These are phyloP conservation scores for Breviolum minutum DNA, from an alignment of 73 alveolate species.

Conservation along the genomic window DNA sequence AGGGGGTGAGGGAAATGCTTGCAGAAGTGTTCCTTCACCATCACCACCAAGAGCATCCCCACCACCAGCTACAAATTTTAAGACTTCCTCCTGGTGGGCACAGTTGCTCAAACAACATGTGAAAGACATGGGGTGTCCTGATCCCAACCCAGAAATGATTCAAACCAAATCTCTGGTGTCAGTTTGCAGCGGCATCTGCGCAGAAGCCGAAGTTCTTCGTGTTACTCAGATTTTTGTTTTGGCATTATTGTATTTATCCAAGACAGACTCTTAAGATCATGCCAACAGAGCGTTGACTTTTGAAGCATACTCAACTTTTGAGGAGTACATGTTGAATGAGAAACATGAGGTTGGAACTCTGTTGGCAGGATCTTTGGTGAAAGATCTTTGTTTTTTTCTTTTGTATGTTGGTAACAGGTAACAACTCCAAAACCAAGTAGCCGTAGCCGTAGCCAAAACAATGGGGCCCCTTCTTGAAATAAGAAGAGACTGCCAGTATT, in stretches of 20 bases:
- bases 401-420: no score
- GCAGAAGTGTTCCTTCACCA: not conserved
- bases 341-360: not conserved
- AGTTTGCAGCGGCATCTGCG: slow-evolving; percentile 31
- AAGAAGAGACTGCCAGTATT: not conserved
- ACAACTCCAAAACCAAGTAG: no score
- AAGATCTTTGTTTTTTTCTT: no score
- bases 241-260: not conserved
- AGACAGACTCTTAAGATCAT: not conserved
- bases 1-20: not conserved
- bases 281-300: not conserved
- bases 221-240: not conserved
- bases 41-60: no score
- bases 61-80: not conserved
- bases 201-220: slow-evolving; percentile 12
- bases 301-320: not conserved
- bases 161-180: not conserved
- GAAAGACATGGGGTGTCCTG: not conserved
- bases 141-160: not conserved
- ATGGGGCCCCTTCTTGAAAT: no score
- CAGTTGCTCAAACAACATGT: not conserved
- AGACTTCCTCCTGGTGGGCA: not conserved
- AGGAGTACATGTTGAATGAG: not conserved
- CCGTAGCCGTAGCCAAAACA: no score
- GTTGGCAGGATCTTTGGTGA: no score